Evolutionary conservation across 768 basidiomycete species (phyloP).

Genomic region (Podaxis sp.): DNA sequence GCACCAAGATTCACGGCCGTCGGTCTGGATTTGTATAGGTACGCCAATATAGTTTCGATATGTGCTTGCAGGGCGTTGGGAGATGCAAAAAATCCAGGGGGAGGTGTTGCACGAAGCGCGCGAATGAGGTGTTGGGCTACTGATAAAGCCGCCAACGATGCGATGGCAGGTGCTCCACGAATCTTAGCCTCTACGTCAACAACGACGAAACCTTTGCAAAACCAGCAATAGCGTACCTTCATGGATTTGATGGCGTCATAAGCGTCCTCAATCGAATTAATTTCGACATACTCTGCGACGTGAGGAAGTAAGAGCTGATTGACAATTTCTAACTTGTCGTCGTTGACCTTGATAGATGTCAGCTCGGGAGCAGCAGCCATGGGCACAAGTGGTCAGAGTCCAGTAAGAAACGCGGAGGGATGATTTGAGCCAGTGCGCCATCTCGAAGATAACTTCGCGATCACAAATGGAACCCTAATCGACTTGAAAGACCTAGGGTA

Average conservation of each 20-base stretch:
- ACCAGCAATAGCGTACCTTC: conserved; percentile 53
- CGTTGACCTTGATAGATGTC: conserved; percentile 35
- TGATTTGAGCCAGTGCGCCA: not conserved
- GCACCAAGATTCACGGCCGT: conserved; percentile 95
- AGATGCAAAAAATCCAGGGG: conserved; percentile 54
- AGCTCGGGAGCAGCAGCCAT: conserved; percentile 25
- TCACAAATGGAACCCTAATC: not conserved
- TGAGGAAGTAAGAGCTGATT: conserved; percentile 88
- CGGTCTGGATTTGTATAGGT: conserved; percentile 84
- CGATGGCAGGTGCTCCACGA: conserved; percentile 94
- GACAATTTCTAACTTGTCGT: conserved; percentile 69
- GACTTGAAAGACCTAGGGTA: not conserved
- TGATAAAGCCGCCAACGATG: conserved; percentile 82
- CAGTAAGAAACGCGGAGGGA: too few species aligned
- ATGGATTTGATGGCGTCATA: conserved; percentile 94
- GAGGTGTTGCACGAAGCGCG: conserved; percentile 39
- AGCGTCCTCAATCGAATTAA: conserved; percentile 76
- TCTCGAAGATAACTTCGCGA: not conserved
- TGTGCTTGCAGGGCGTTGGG: conserved; percentile 46
- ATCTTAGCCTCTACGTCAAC: conserved; percentile 25
- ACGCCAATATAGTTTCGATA: conserved; percentile 57
- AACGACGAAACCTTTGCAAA: not conserved
- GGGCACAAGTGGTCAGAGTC: not conserved
- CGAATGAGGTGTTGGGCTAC: conserved; percentile 61
- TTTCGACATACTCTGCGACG: conserved; percentile 55